phyloP scores from a whole-genome alignment of 2,329 filamentous ascomycete genomes.

The Trichoderma brevicompactum region DNA sequence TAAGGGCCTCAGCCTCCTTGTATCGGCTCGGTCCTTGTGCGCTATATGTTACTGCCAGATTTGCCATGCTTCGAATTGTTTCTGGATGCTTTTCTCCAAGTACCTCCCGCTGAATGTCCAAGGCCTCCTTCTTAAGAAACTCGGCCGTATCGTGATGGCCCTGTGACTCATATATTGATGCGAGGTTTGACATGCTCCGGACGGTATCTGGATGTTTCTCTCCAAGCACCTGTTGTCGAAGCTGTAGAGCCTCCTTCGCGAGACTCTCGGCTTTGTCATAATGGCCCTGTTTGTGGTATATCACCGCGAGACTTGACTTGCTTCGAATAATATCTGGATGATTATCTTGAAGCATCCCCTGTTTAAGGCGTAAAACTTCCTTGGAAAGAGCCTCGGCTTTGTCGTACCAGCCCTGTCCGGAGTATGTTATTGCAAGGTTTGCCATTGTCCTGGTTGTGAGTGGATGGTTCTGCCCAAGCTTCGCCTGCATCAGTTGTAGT shows the following conservation, averaged over 20 bases:
- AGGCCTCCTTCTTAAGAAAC: not conserved
- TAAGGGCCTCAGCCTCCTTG: too few species aligned
- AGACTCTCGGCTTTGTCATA: not conserved
- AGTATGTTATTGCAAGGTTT: not conserved
- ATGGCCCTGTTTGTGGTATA: not conserved
- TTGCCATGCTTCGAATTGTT: slow-evolving; percentile 15
- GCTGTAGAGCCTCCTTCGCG: not conserved
- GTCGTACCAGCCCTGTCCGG: not conserved
- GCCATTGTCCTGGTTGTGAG: not conserved
- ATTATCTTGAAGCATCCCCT: not conserved
- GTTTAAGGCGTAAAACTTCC: not conserved
- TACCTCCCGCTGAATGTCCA: slow-evolving; percentile 5
- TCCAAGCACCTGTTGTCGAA: not conserved
- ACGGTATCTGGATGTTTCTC: not conserved
- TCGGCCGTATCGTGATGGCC: not conserved
- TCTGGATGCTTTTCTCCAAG: slow-evolving; percentile 34
- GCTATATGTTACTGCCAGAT: not conserved
- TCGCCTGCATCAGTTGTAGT: not conserved
- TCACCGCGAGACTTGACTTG: not conserved
- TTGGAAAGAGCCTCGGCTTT: not conserved
- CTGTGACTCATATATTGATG: not conserved
- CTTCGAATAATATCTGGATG: not conserved
- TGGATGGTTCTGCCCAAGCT: not conserved
- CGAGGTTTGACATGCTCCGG: not conserved
- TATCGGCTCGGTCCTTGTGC: not conserved